phyloP scores from a whole-genome alignment of 2,329 filamentous ascomycete species.

The Aspergillus bombycis region DNA sequence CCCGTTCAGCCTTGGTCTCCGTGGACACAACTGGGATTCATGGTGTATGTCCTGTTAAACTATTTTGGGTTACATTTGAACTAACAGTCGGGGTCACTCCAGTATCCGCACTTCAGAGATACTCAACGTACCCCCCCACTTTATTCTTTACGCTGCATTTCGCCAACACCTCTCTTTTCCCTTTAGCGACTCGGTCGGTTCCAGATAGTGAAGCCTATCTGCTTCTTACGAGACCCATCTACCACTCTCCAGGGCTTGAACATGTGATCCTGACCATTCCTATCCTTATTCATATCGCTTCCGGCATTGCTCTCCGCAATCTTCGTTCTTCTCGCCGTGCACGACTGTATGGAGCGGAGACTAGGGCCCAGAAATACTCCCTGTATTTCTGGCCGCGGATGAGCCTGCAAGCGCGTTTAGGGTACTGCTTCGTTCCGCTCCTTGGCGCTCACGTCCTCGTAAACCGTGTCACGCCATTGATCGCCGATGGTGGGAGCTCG shows the following conservation, averaged over 20 bases:
- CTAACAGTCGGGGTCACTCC: background rate
- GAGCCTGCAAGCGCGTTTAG: constrained; percentile 70
- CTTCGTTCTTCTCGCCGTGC: constrained; percentile 73
- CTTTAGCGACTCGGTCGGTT: constrained; percentile 72
- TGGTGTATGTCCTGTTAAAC: constrained; percentile 62
- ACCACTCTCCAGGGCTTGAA: constrained; percentile 81
- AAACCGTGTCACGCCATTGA: constrained; percentile 75
- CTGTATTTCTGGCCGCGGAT: constrained; percentile 68
- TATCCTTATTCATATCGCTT: constrained; percentile 72
- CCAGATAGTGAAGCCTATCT: constrained; percentile 80
- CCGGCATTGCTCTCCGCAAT: constrained; percentile 76
- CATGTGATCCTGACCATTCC: constrained; percentile 78
- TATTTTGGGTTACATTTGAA: background rate
- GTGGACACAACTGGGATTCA: constrained; percentile 72
- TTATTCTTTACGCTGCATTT: constrained; percentile 78
- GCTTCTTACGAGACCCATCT: constrained; percentile 87
- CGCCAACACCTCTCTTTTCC: constrained; percentile 79
- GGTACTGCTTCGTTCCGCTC: constrained; percentile 70
- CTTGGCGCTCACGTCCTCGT: constrained; percentile 72
- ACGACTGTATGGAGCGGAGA: constrained; percentile 73
- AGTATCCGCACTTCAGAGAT: constrained; percentile 80
- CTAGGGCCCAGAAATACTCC: constrained; percentile 52
- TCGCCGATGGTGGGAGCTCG: constrained; percentile 81
- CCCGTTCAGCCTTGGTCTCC: constrained; percentile 55
- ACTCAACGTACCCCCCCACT: constrained; percentile 83